Evolutionary conservation across 2,329 filamentous ascomycete species (phyloP).

Genomic region (Emergomyces pasteurianus): DNA sequence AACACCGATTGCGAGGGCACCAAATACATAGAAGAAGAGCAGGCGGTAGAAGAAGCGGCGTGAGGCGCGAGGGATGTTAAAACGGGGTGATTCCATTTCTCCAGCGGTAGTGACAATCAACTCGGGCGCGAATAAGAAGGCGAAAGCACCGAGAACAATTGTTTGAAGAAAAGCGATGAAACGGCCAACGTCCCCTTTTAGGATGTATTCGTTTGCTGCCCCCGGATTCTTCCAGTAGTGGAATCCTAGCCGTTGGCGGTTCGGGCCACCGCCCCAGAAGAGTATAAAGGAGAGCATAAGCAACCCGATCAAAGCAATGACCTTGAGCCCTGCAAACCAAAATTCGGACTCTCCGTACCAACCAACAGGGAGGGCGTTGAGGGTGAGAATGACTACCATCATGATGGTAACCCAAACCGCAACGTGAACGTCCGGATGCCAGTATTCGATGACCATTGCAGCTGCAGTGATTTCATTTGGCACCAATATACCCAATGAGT

Average conservation of each 20-base stretch:
- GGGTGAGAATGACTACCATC: slow-evolving; percentile 44
- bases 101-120: slow-evolving; percentile 45
- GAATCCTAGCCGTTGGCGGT: slow-evolving; percentile 39
- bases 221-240: slow-evolving; percentile 40
- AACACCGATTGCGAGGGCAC: slow-evolving; percentile 48
- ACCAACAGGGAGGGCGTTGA: slow-evolving; percentile 38
- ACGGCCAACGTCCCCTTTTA: slow-evolving; percentile 35
- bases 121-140: slow-evolving; percentile 46
- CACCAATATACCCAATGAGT: slow-evolving; percentile 35
- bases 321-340: slow-evolving; percentile 42
- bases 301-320: slow-evolving; percentile 41
- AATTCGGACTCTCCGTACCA: slow-evolving; percentile 45
- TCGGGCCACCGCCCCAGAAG: slow-evolving; percentile 45
- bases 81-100: slow-evolving; percentile 47
- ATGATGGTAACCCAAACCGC: slow-evolving; percentile 45
- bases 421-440: slow-evolving; percentile 36
- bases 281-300: slow-evolving; percentile 43
- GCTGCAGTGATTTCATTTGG: slow-evolving; percentile 54
- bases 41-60: slow-evolving; percentile 51
- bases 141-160: slow-evolving; percentile 40
- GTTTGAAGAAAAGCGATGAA: slow-evolving; percentile 43
- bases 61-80: slow-evolving; percentile 47
- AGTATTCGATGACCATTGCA: slow-evolving; percentile 53
- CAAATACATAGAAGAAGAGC: slow-evolving; percentile 49
- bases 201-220: slow-evolving; percentile 38